Evolutionary conservation across 225 moss, liverwort and hornwort genomes (phyloP).

Genomic region (Ulota crispa): DNA sequence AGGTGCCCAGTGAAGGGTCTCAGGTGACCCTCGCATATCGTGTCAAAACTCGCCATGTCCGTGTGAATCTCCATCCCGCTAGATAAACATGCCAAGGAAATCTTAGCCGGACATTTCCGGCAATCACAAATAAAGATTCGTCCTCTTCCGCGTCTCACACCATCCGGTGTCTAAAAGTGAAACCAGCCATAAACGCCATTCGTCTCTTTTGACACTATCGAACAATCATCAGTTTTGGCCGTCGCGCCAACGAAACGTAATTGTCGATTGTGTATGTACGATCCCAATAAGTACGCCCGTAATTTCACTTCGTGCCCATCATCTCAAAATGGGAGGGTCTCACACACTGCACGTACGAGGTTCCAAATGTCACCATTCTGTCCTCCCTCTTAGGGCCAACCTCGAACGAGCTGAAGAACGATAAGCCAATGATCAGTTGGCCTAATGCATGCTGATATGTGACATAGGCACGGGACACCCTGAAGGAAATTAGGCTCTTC

Average conservation of each 20-base stretch:
- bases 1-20: conserved; percentile 43
- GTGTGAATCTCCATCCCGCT: conserved; percentile 48
- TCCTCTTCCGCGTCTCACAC: conserved; percentile 67
- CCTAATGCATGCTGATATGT: conserved; percentile 47
- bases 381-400: conserved; percentile 45
- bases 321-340: conserved; percentile 60
- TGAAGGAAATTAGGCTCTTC: conserved; percentile 24
- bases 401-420: conserved; percentile 61
- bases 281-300: conserved; percentile 60
- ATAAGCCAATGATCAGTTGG: conserved; percentile 52
- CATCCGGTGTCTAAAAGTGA: conserved; percentile 54
- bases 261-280: conserved; percentile 58
- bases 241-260: conserved; percentile 63
- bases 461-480: conserved; percentile 29
- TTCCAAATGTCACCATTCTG: conserved; percentile 71
- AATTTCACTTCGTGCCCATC: conserved; percentile 57
- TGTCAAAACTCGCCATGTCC: conserved; percentile 47
- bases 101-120: conserved; percentile 56
- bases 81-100: conserved; percentile 64
- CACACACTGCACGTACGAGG: conserved; percentile 75
- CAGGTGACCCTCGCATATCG: conserved; percentile 46
- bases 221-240: conserved; percentile 67
- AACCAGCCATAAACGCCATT: conserved; percentile 63
- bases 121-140: conserved; percentile 49
- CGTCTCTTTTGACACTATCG: conserved; percentile 58